Conservation (phyloP, 352 stramenopile genomes). For the Pythium apleroticum region DNA sequence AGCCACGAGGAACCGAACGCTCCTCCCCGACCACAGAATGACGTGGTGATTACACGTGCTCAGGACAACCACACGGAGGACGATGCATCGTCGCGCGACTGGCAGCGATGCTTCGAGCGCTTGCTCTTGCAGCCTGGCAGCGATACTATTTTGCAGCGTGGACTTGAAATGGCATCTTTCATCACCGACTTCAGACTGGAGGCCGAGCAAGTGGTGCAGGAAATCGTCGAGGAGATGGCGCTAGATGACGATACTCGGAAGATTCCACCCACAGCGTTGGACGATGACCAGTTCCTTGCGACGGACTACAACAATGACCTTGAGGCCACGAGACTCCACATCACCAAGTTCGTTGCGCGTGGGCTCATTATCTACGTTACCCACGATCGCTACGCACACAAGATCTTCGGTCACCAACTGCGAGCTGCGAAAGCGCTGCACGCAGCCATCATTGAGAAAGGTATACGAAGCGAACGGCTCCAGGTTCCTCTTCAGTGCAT, state of each 20-base stretch:
- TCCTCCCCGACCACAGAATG: background rate
- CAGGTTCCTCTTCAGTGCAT: constrained; percentile 55
- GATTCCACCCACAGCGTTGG: constrained; percentile 18
- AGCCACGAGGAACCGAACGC: constrained; percentile 7
- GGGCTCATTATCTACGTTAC: constrained; percentile 45
- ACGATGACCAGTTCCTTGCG: constrained; percentile 39
- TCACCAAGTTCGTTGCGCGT: constrained; percentile 35
- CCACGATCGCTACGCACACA: constrained; percentile 6
- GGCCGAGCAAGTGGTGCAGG: constrained; percentile 31
- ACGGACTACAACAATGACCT: constrained; percentile 31
- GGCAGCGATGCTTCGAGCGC: constrained; percentile 1
- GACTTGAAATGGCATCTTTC: constrained; percentile 31
- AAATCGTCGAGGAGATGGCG: constrained; percentile 40
- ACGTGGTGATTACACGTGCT: background rate
- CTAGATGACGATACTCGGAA: constrained; percentile 30
- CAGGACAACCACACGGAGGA: background rate
- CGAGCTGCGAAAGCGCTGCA: constrained; percentile 40
- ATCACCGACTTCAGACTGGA: constrained; percentile 40
- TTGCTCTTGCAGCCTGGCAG: background rate
- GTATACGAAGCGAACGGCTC: constrained; percentile 1
- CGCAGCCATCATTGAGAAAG: constrained; percentile 8
- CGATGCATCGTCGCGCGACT: background rate
- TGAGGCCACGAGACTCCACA: background rate
- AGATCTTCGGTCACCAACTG: constrained; percentile 52
- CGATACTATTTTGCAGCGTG: constrained; percentile 11